Evolutionary conservation across 345 rosid genomes (phyloP), one percentile per base, ranked within the genome.

Genomic region (Pugionium dolabratum): DNA sequence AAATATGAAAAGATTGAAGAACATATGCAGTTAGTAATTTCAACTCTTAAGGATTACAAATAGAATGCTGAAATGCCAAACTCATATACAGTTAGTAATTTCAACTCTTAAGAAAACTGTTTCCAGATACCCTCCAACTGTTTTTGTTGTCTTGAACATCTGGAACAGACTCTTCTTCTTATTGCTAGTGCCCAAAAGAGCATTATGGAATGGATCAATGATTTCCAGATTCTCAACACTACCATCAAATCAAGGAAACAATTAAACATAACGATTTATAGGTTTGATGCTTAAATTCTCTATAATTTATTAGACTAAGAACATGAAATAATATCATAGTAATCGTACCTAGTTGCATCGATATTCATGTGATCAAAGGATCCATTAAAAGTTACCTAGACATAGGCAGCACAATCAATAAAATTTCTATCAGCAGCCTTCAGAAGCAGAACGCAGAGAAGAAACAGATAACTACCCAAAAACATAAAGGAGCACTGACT

Each of bases 341-440:
- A 60, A 59, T 54, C 32, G 4, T 83, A 93, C 98, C 98, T 93
- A 30, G 97, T 88, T 46, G 97, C 87, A 76, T 93, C 98, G 46
- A 93, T 84, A 71, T 80, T 90, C 97, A 93, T 85, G 82, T 93
- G 98, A 76, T 88, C 91, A 81, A 86, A 93, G 59, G 98, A 90
- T 71, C 98, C 98, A 81, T 90, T 93, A 69, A 93, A 93, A 54
- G 95, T 86, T 68, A 93, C 90, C 98, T 93, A 81, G 51, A 59
- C 45, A 73, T 44, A 44, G 35, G 45, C 41, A 73, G 25, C 61
- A 65, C 33, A 58, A 50, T 66, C 30, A 55, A 59, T 44, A 59
- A 27, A 42, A 51, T 9, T 40, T 11, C 43, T 28, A 50, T 59
- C 41, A 63, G 73, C 11, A 55, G 25, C 45, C 8, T 45, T 60